Conservation (phyloP, 495 filamentous ascomycete genomes). For the Rusavskia elegans region DNA sequence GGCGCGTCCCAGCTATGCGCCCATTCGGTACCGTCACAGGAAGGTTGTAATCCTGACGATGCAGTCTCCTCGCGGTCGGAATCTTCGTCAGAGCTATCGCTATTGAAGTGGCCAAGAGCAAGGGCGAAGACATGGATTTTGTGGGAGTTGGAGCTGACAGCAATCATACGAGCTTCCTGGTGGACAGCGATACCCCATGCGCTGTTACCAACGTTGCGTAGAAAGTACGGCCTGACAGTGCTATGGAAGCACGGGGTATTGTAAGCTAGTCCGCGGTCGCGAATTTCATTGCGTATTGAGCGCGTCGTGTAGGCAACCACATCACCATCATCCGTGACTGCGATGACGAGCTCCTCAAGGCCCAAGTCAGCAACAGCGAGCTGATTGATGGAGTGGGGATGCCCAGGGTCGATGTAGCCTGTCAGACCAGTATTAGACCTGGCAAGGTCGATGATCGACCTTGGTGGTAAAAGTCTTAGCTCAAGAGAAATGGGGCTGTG, state of each 20-base stretch:
- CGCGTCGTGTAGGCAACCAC: conserved; percentile 64
- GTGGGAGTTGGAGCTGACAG: conserved; percentile 58
- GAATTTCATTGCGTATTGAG: conserved; percentile 28
- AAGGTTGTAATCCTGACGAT: not conserved
- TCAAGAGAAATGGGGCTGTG: conserved; percentile 53
- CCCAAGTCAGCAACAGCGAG: conserved; percentile 69
- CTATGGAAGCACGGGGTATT: not conserved
- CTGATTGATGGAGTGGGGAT: conserved; percentile 63
- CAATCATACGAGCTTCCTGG: conserved; percentile 59
- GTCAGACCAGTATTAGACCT: conserved; percentile 26
- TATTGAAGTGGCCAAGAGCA: conserved; percentile 32
- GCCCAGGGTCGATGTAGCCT: conserved; percentile 38
- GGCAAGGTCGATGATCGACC: conserved; percentile 49
- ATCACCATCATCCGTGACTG: conserved; percentile 79
- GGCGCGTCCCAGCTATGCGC: no score
- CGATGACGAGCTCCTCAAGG: conserved; percentile 58
- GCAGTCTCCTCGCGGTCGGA: conserved; percentile 11
- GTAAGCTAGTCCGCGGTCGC: not conserved
- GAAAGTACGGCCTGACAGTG: conserved; percentile 43
- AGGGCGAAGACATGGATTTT: conserved; percentile 60
- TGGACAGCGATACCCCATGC: conserved; percentile 90
- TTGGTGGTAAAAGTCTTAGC: conserved; percentile 46
- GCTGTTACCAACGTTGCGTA: conserved; percentile 55
- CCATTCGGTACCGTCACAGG: not conserved
- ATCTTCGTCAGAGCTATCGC: conserved; percentile 13